These are phyloP conservation scores for Paecilomyces variotii DNA, from an alignment of 2,329 filamentous ascomycete species.

Conservation along the genomic window DNA sequence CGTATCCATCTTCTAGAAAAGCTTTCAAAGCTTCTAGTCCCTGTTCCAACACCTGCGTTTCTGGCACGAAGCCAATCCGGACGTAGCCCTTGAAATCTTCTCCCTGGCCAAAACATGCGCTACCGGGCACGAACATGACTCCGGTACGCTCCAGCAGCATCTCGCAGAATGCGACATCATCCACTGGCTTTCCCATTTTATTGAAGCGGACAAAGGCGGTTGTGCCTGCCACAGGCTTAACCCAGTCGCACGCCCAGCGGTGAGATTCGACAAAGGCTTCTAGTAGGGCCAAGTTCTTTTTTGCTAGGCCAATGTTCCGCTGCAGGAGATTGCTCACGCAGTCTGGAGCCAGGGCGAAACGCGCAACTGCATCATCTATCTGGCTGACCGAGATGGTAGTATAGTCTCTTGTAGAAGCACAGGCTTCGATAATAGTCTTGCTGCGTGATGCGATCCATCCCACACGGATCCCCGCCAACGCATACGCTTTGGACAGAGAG, in stretches of 20 bases:
- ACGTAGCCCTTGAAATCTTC: conserved; percentile 66
- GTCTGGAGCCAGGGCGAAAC: conserved; percentile 59
- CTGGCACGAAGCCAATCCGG: conserved; percentile 66
- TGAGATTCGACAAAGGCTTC: conserved; percentile 60
- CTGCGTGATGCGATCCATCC: conserved; percentile 74
- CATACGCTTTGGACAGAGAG: conserved; percentile 79
- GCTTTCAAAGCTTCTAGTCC: conserved; percentile 50
- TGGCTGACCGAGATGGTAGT: conserved; percentile 81
- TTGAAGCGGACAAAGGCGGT: conserved; percentile 69
- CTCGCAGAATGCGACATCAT: conserved; percentile 65
- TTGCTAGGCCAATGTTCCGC: conserved; percentile 60
- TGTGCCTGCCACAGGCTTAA: conserved; percentile 68
- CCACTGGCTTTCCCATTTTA: conserved; percentile 53
- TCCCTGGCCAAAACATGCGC: conserved; percentile 60
- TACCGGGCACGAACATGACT: conserved; percentile 67
- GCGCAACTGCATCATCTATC: conserved; percentile 70
- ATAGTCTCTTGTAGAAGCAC: conserved; percentile 65
- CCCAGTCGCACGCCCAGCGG: conserved; percentile 58
- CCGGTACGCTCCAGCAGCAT: conserved; percentile 60
- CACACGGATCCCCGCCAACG: conserved; percentile 69
- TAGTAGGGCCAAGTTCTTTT: conserved; percentile 58
- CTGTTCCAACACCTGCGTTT: conserved; percentile 60
- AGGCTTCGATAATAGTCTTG: conserved; percentile 51
- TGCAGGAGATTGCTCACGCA: conserved; percentile 57
- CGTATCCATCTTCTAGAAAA: conserved; percentile 50